Percentiles rank a stretch among this genome's conserved stretches.
Evolutionary conservation across 1,284 basidiomycete genomes (phyloP).

Genomic region (Termitomyces sp.): DNA sequence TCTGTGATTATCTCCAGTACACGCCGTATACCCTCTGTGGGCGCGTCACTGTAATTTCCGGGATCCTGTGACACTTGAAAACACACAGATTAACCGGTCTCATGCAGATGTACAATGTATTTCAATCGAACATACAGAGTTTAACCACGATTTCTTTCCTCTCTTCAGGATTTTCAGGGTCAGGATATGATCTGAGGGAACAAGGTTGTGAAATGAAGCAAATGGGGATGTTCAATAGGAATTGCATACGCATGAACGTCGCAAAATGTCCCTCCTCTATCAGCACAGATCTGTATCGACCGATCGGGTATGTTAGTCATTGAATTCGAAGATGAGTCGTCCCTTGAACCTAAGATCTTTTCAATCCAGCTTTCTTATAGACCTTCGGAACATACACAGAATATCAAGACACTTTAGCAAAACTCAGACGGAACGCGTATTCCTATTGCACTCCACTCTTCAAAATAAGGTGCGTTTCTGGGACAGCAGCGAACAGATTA

Average conservation of each 20-base stretch:
- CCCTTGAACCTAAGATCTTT: not conserved
- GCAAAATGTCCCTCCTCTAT: slow-evolving; percentile 74
- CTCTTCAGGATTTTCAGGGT: slow-evolving; percentile 52
- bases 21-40: slow-evolving; percentile 91
- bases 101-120: not conserved
- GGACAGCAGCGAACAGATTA: not conserved
- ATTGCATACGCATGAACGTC: slow-evolving; percentile 68
- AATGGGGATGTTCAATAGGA: not conserved
- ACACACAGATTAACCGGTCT: not conserved
- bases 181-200: slow-evolving; percentile 61
- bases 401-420: not conserved
- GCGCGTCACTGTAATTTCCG: slow-evolving; percentile 87
- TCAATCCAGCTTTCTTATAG: slow-evolving; percentile 4
- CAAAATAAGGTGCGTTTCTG: not conserved
- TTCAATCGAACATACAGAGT: slow-evolving; percentile 61
- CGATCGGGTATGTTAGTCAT: slow-evolving; percentile 45
- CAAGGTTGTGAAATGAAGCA: not conserved
- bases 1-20: slow-evolving; percentile 79
- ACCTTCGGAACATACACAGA: slow-evolving; percentile 18
- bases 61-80: slow-evolving; percentile 78
- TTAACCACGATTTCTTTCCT: slow-evolving; percentile 78
- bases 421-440: not conserved
- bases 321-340: not conserved
- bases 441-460: not conserved
- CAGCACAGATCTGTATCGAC: slow-evolving; percentile 52